Evolutionary conservation across 768 basidiomycete genomes (phyloP), one percentile per base, ranked within the genome.

Genomic region (Lentinula sp.): DNA sequence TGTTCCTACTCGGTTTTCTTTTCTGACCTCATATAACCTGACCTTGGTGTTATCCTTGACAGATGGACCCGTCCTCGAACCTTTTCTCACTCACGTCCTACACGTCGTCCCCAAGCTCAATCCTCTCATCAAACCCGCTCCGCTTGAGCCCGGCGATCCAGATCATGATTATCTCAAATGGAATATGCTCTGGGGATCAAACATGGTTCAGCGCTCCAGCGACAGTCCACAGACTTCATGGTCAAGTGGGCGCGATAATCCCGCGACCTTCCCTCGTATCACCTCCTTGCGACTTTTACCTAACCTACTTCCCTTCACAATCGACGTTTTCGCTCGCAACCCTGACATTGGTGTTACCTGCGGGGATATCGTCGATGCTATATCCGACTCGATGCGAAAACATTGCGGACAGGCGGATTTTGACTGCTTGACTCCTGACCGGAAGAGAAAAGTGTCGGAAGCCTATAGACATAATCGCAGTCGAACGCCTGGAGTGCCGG

Each of bases 391-490:
- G 64, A 68, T 92, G 72, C 75, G 81, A 61, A 76, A 72, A 18
- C 77, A 84, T 49, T 74, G 85, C 2, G 73, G 74, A 15, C 79
- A 78, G 66, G 70, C 71, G 18, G 87, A 91, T 62, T 88, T 77
- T 67, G 76, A 82, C 4, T 62, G 65, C 2, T 70, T 85, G 5
- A 35, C 75, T 0, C 40, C 61, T 2, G 56, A 45, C n/a, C 73
- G 72, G 13, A 76, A 81, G 62, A 74, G 74, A 1, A 69, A 73
- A 9, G 75, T 89, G 11, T 73, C 74, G 45, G 74, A 78, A 31
- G 77, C 83, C 35, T 92, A 89, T 69, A 72, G 77, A 39, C 76
- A 81, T 68, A 92, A 93, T 68, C 81, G 91, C 18, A 86, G 86
- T 9, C 80, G 83, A 8, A 78, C 78, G 34, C 73, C 73, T 28